Evolutionary conservation across 345 rosid genomes (phyloP), one percentile per base, ranked within the genome.

Genomic region (Corchorus olitorius): DNA sequence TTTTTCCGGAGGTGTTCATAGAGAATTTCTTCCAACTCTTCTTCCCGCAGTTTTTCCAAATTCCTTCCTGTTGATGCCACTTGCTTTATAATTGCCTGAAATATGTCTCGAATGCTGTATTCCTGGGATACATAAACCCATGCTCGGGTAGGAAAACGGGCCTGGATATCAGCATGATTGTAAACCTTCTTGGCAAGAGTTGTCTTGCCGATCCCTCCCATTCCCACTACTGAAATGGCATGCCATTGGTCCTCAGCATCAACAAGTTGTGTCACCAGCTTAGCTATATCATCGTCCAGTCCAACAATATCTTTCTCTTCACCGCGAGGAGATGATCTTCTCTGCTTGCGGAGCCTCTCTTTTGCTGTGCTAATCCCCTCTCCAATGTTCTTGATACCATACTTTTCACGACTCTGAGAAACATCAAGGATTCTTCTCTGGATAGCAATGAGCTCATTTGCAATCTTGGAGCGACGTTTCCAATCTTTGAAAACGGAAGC

Each of bases 181-280:
- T 72, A 79, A 9, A 82, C 76, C 75, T 73, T 79, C 34, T 73
- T 63, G 16, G 82, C 80, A n/a, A 79, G 82, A 48, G 83, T 81
- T 3, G 83, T 81, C 74, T 81, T 81, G 3, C 83, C 80, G n/a
- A 81, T 73, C 45, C 80, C 83, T 1, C 80, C 82, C 85, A 82
- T 76, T 2, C 81, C 78, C 16, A 79, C 80, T 43, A 82, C 79
- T 17, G 81, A 73, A 35, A 82, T 16, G 6, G 75, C 85, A 63
- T 69, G 70, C 71, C 75, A 71, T 4, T 68, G 78, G 34, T 33
- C 78, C 72, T 56, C 85, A 4, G 59, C 16, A 15, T 43, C 48
- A 20, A 69, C 61, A 27, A 83, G 77, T 37, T 70, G 70, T 11
- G 41, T 39, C 72, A 79, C 74, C 64, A 83, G 69, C 15, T 54